Evolutionary conservation across 2,329 filamentous ascomycete species (phyloP).

Genomic region (Colletotrichum sp.): DNA sequence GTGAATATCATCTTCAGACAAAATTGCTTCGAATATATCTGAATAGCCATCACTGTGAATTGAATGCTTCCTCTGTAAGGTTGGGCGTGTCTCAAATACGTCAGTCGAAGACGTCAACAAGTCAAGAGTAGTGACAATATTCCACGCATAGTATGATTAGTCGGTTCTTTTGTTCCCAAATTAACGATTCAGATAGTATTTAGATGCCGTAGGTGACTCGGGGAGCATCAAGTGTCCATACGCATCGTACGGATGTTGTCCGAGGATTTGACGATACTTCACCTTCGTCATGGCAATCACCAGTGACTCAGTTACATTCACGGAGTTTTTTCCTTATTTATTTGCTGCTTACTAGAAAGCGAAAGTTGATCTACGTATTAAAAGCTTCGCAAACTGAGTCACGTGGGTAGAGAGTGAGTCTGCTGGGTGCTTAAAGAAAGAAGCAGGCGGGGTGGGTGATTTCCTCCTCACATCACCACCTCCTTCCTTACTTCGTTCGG

Average conservation of each 20-base stretch:
- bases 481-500: background rate
- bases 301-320: background rate
- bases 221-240: background rate
- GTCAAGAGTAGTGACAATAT: background rate
- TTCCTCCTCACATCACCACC: background rate
- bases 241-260: background rate
- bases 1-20: background rate
- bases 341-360: background rate
- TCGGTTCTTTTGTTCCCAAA: background rate
- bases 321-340: background rate
- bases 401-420: background rate
- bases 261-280: background rate
- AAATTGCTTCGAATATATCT: background rate
- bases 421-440: background rate
- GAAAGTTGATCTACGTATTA: background rate
- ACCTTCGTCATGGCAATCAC: background rate
- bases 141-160: background rate
- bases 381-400: background rate
- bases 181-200: rapidly evolving
- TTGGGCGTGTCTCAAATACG: background rate
- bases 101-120: background rate
- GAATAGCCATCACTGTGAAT: background rate
- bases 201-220: background rate
- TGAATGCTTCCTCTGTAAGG: background rate
- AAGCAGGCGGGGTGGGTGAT: background rate